Evolutionary conservation across 2,329 filamentous ascomycete genomes (phyloP), one percentile per base, ranked within the genome.

Genomic region (Neurospora crassa): DNA sequence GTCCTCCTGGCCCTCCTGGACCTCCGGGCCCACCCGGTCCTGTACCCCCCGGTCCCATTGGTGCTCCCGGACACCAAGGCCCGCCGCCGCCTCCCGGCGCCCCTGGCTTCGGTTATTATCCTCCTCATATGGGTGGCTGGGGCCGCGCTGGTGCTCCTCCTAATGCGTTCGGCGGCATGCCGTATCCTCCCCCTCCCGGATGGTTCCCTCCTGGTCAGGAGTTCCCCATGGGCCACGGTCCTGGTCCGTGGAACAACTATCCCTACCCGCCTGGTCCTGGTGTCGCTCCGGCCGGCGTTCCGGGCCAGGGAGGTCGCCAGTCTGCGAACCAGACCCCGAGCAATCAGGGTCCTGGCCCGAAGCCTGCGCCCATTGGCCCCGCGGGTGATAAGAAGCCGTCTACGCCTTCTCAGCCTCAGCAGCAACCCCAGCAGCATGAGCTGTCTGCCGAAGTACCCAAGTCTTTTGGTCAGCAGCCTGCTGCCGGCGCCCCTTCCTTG

Each of bases 131-230:
- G 73, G 72, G 69, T 20, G 77, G 77, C 40, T 80, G 79, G 79
- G 78, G 77, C 11, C 76, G 78, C 34, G 76, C 75, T 37, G 78
- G 78, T 67, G 78, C 74, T 34, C 78, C 78, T 34, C 81, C 80
- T 69, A 79, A 78, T 68, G 81, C 79, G 69, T 87, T 84, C 72
- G 81, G 89, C 75, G 90, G 89, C 75, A 91, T 93, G 87, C 91
- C 91, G 1, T 96, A 94, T 79, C 92, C 91, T 74, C 90, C 89
- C 18, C 92, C 89, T 67, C 88, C 89, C 34, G 91, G 91, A 71
- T 96, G 93, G 92, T 95, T 90, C 78, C 91, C 91, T 75, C 88
- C 87, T 10, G 91, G 90, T 7, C 92, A 92, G 80, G 90, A 90
- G 37, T 96, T 93, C 76, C 91, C 90, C 42, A 89, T 87, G 73